Evolutionary conservation across 2,329 filamentous ascomycete genomes (phyloP), one percentile per base, ranked within the genome.

Genomic region (Diaporthe sp.): DNA sequence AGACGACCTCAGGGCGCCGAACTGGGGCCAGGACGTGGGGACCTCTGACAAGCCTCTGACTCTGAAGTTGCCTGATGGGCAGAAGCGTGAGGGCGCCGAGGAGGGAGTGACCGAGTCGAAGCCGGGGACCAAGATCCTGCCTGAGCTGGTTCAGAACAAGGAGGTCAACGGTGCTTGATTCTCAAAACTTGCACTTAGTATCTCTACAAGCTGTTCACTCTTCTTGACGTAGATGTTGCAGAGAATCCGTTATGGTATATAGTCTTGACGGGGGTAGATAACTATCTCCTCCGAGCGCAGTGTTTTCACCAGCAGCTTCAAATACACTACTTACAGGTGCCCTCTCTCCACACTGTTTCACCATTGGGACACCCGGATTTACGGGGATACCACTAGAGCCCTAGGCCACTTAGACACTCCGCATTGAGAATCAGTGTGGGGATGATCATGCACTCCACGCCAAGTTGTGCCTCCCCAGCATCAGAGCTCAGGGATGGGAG

Each of bases 1-100:
- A n/a, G 87, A 88, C 67, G 87, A 89, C 78, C 80, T 89, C 79
- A 85, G 86, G 75, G 87, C 88, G 34, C 88, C 88, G 6, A 79
- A 81, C 68, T 89, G 80, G 78, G 87, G 87, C 1, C 78, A 84
- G 61, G 84, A 85, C 71, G 81, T 84, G 3, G 82, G 80, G 39
- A 85, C 83, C 1, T 84, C 84, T 39, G 82, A 85, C 39, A 85
- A 84, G 65, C 81, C 86, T 15, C 79, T 90, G 78, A 85, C 84
- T 53, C 77, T 89, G 73, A 80, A 80, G 70, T 75, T 85, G 79
- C 84, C 84, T 15, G 81, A 82, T 61, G 84, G 83, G 0, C 83
- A 84, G 80, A 80, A 68, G 61, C 79, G 84, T 73, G 77, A 79
- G n/a, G 84, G 84, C 17, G 84, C 81, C 61, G 81, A 78, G 73